Evolutionary conservation across 192 early-diverging fungal genomes (phyloP).

Genomic region (Entophlyctis luteolus): DNA sequence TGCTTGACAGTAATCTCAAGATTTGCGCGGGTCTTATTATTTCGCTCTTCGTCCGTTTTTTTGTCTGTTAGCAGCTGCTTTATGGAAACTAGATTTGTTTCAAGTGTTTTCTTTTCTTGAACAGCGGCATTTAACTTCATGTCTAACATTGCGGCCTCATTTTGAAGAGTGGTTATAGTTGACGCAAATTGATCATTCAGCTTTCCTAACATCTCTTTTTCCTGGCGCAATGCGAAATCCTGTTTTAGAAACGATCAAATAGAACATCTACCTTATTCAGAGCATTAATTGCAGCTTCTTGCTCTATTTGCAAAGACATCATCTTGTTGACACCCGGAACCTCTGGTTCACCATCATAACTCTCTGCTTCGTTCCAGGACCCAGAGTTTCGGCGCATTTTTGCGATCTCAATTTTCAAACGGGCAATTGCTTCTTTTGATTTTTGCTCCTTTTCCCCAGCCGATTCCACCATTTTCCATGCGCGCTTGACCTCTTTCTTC

Average conservation of each 20-base stretch:
- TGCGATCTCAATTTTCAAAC: constrained; percentile 45
- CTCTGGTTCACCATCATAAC: constrained; percentile 11
- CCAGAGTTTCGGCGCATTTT: constrained; percentile 9
- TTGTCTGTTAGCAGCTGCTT: constrained; percentile 53
- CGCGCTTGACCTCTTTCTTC: constrained; percentile 53
- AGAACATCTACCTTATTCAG: constrained; percentile 35
- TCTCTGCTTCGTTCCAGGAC: neutral
- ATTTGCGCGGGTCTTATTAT: constrained; percentile 42
- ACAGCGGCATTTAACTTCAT: constrained; percentile 20
- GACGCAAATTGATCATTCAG: constrained; percentile 25
- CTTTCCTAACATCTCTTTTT: constrained; percentile 32
- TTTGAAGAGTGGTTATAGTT: constrained; percentile 24
- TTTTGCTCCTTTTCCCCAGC: constrained; percentile 42
- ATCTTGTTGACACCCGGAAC: constrained; percentile 21
- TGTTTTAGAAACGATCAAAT: no score
- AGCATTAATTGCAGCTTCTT: constrained; percentile 38
- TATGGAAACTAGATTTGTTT: constrained; percentile 44
- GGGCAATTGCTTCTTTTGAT: constrained; percentile 42
- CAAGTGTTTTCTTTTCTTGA: constrained; percentile 29
- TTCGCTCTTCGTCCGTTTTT: constrained; percentile 52
- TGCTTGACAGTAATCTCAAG: constrained; percentile 37
- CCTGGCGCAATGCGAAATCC: constrained; percentile 6
- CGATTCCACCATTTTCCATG: constrained; percentile 56
- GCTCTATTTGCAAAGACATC: constrained; percentile 44
- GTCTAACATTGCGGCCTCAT: constrained; percentile 35